Evolutionary conservation across 495 filamentous ascomycete species (phyloP), one percentile per base, ranked within the genome.

Genomic region (Sporormia fimetaria): DNA sequence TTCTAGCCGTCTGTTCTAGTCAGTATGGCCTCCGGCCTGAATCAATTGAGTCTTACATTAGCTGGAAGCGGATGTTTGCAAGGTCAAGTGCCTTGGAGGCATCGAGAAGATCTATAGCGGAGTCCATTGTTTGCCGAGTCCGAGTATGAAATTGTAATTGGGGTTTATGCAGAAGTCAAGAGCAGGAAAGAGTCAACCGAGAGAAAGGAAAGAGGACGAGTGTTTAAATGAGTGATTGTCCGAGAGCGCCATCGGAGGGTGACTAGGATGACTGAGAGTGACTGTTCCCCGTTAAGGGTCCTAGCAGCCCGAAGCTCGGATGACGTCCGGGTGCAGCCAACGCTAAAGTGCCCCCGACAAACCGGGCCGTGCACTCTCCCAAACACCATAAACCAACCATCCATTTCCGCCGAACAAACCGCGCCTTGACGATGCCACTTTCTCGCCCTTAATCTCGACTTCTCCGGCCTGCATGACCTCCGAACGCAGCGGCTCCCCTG

Each of bases 61-160:
- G 63, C 61, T 98, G 88, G 65, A 83, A 93, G 45, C 90, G 83
- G 61, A 98, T 98, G 57, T 88, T 88, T 28, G 78, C 68, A 24
- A 98, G 71, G 52, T 95, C 87, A 50, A 98, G 67, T 21, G 87
- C 87, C 65, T 85, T 81, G 47, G 74, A 74, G 53, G 74, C 69
- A 62, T 95, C 78, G 11, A 75, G 81, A 23, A 94, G 74, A 61
- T 95, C 85, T 52, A 96, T 90, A 33, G 85, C 75, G 6, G 81
- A 63, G 57, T 98, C 90, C 90, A 98, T 96, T 47, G 53, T 63
- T 44, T 27, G 31, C 29, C 26, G 17, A 18, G 21, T 16, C 10
- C 29, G 4, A 3, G 17, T 12, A 16, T 14, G 9, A 9, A 11
- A 27, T 16, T 5, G 6, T 4, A 38, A 17, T 30, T 40, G 17